A percentile compares a stretch with the other conserved stretches of the same genome.
phyloP scores from a whole-genome alignment of 1,284 basidiomycete genomes.

The Fomitopsis pinicola region DNA sequence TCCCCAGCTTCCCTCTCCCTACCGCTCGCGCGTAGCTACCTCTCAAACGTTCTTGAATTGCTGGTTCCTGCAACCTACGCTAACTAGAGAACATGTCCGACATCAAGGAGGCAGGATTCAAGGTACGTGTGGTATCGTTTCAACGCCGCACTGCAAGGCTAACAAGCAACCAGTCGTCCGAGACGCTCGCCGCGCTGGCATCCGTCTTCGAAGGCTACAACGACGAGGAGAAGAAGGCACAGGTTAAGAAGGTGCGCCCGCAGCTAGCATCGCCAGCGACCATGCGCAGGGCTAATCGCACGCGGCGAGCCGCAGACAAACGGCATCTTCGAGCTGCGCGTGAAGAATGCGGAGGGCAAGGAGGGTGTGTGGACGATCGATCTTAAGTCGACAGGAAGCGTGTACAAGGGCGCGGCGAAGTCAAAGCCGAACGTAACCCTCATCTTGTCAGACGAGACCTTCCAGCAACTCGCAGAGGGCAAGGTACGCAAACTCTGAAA shows the following conservation, averaged over 20 bases:
- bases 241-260: constrained; percentile 78
- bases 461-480: constrained; percentile 62
- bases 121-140: constrained; percentile 18
- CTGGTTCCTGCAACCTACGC: not conserved
- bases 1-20: not conserved
- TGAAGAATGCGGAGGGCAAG: constrained; percentile 76
- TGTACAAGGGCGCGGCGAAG: constrained; percentile 77
- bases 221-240: constrained; percentile 72
- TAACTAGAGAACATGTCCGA: constrained; percentile 27
- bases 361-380: constrained; percentile 92
- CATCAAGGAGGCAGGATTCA: constrained; percentile 33
- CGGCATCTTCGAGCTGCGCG: constrained; percentile 86
- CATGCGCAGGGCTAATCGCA: not conserved
- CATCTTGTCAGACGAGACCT: constrained; percentile 69
- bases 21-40: not conserved
- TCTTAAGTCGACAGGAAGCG: constrained; percentile 84
- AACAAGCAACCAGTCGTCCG: constrained; percentile 52
- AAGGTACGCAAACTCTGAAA: constrained; percentile 41
- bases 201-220: constrained; percentile 60
- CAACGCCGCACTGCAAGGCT: not conserved
- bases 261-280: not conserved
- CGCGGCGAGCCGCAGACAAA: constrained; percentile 58
- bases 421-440: constrained; percentile 76
- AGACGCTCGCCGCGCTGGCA: constrained; percentile 60
- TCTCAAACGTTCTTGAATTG: not conserved